Base-by-base conservation (phyloP, 2,329 filamentous ascomycete genomes). In the Tolypocladium guangdongense region DNA sequence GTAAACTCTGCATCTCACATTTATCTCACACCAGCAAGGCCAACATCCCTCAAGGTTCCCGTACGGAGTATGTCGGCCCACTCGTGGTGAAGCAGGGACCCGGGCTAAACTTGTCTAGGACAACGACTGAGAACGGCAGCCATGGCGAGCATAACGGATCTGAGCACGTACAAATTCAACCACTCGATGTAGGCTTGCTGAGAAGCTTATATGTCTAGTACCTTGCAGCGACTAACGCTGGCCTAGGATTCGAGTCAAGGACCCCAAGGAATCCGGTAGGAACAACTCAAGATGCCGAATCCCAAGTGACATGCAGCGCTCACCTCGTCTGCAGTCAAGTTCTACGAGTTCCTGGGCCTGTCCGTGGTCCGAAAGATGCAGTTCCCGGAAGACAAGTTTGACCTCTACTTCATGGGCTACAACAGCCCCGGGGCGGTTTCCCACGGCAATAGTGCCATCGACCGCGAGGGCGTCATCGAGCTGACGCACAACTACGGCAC, bases 391-490 rank as follows among this genome's bases (percentile, higher is more conserved):
- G 83, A 82, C 70, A 96, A 95, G 66, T 97, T 97, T 70, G 89
- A 93, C 64, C 82, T 96, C 32, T 97, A 97, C 77, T 97, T 97
- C 74, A 78, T 99, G 56, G 90, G 86, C 55, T 97, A 95, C 73
- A 86, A 96, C 67, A 81, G 82, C 35, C 82, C 89, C 11, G 76
- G 80, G 38, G 87, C 92, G 16, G 74, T 82, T n/a, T 93, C 88
- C 11, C 76, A 80, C 54, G 87, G 85, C 63, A 84, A 84, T 58
- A 81, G 85, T 64, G 66, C 72, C 33, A 91, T 86, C 74, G 89
- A 96, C 70, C 86, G 93, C 52, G 86, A 95, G 70, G 93, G 89
- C 48, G 80, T 97, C 41, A 83, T 99, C 59, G 93, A 99, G 71
- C 80, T 99, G 58, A 86, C 82, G 52, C 82, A 86, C 71, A 86